phyloP scores from a whole-genome alignment of 1,139 yeast genomes.

The Saccharomycopsis hybrid region DNA sequence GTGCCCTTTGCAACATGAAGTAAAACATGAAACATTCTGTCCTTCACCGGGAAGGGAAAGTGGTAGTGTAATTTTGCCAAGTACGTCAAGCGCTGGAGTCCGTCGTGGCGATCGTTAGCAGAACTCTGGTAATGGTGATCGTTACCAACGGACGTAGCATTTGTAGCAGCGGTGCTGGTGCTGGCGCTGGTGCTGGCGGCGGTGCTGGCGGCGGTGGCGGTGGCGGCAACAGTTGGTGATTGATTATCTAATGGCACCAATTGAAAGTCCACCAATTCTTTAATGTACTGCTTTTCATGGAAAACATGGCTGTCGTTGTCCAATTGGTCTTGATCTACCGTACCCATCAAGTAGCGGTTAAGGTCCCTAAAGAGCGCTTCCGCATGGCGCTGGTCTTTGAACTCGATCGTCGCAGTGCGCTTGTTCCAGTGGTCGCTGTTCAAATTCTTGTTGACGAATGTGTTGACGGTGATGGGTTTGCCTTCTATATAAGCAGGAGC shows the following conservation, averaged over 20 bases:
- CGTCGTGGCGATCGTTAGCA: too few species aligned
- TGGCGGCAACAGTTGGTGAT: neutral
- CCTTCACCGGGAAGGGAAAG: constrained; percentile 1
- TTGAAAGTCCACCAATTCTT: constrained; percentile 1
- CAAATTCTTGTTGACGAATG: neutral
- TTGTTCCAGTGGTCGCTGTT: neutral
- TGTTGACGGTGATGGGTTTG: neutral
- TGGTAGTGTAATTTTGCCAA: constrained; percentile 1
- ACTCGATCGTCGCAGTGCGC: neutral
- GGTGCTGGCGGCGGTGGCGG: neutral
- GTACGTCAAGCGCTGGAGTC: neutral
- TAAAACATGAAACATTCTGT: constrained; percentile 1
- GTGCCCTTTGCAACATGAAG: neutral
- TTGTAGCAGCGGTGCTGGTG: too few species aligned
- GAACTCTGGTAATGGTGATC: too few species aligned
- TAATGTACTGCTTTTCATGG: constrained; percentile 2
- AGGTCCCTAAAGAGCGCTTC: neutral
- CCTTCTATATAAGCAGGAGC: too few species aligned
- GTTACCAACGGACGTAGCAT: neutral
- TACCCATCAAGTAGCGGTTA: constrained; percentile 1
- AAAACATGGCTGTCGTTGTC: neutral
- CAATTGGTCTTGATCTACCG: neutral
- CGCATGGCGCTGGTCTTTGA: neutral
- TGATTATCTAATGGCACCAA: neutral
- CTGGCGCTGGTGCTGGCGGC: neutral